Evolutionary conservation across 192 early-diverging fungal genomes (phyloP), one percentile per base, ranked within the genome.

Genomic region (Paraglomus occultum): DNA sequence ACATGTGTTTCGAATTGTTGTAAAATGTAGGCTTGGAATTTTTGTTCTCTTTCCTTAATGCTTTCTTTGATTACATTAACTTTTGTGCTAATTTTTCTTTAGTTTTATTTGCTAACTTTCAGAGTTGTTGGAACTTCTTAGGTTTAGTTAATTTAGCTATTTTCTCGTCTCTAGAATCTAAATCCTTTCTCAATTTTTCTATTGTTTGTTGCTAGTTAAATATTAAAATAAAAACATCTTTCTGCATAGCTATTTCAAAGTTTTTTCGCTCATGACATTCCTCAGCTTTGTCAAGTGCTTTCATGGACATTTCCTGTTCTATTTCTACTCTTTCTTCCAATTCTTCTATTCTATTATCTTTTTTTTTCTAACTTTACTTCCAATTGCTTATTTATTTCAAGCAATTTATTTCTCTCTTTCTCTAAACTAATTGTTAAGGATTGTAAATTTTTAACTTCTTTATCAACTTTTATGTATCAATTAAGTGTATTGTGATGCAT

Each of bases 211-310:
- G 17, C 58, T 38, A n/a, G 58, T 39, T n/a, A 7, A 39, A 38
- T 12, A 60, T 60, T n/a, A n/a, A n/a, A n/a, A n/a, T 60, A 38
- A 60, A 60, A 60, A 20, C 58, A 60, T 60, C 58, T 42, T 60
- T 60, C 17, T 7, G 12, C 58, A 60, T n/a, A n/a, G n/a, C n/a
- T n/a, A n/a, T n/a, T n/a, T n/a, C n/a, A n/a, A n/a, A n/a, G n/a
- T n/a, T n/a, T n/a, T n/a, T n/a, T n/a, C n/a, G n/a, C n/a, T n/a
- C n/a, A n/a, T n/a, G n/a, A n/a, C n/a, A n/a, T n/a, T n/a, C n/a
- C n/a, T n/a, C n/a, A n/a, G n/a, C n/a, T n/a, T n/a, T n/a, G n/a
- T n/a, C n/a, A n/a, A n/a, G n/a, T n/a, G n/a, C n/a, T n/a, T n/a
- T n/a, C n/a, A n/a, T n/a, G n/a, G n/a, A n/a, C n/a, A n/a, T n/a